Base-by-base conservation (phyloP, 192 early-diverging fungal genomes). In the Coemansia sp. region DNA sequence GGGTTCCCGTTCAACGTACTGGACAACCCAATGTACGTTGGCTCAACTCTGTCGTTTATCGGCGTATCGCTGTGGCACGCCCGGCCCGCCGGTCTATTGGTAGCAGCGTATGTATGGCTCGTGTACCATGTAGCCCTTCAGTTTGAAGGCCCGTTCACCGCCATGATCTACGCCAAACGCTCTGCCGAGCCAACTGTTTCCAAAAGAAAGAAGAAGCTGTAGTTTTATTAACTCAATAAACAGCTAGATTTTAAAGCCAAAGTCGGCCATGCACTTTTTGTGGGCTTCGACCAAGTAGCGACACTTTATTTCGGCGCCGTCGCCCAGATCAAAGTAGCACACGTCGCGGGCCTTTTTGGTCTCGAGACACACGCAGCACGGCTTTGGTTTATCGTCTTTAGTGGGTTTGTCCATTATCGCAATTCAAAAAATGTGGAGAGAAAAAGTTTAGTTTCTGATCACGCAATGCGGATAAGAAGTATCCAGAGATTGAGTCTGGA, bases 321-420 rank as follows among this genome's bases (percentile, higher is more conserved):
- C 77, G 43, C 94, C 94, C 2, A 87, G 82, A 31, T 85, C 82
- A 58, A 98, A 87, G 47, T 93, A 89, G 62, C 96, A 98, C 35
- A 92, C 86, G 73, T 96, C 94, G 57, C 94, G 87, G 39, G 80
- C 86, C 71, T 88, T 91, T 70, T 95, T 93, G 8, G 96, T 98
- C 63, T 98, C 96, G 29, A 93, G 94, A 69, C 96, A 98, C 17
- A 93, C 93, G 72, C 96, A 98, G 85, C 96, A 98, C 21, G 96
- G 96, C 80, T 95, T 96, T 71, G 87, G 35, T 23, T 59, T 59
- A 3, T 17, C 19, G 57, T 41, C 17, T 2, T 58, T 41, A 14
- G 19, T 17, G 19, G 48, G 0, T 17, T 49, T 21, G 48, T n/a
- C 48, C 48, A 45, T 45, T 12, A 16, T 45, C 16, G 41, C 11